phyloP scores from a whole-genome alignment of 345 rosid genomes.

The Limnanthes douglasii region DNA sequence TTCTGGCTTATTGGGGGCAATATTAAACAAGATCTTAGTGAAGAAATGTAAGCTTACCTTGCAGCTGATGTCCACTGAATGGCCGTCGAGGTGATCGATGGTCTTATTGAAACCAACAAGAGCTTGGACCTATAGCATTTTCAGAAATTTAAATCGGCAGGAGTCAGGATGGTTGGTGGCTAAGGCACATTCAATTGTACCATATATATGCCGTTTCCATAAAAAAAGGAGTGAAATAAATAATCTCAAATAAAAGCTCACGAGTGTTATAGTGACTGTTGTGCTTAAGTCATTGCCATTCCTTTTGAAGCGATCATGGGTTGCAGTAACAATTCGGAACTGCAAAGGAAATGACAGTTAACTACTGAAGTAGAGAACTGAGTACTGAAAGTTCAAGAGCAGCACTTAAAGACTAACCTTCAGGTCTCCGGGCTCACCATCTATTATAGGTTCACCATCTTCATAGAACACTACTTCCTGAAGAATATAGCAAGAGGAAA shows the following conservation, averaged over 20 bases:
- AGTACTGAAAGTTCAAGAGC: background rate
- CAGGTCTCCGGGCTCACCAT: slow-evolving; percentile 97
- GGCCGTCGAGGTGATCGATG: slow-evolving; percentile 92
- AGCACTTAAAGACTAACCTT: slow-evolving; percentile 38
- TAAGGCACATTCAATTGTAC: too few relatives aligned
- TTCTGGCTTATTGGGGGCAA: background rate
- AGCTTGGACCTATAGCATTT: slow-evolving; percentile 56
- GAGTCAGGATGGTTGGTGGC: too few relatives aligned
- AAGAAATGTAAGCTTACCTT: slow-evolving; percentile 31
- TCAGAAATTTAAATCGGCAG: background rate
- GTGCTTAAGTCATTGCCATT: slow-evolving; percentile 82
- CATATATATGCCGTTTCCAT: too few relatives aligned
- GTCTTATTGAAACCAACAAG: slow-evolving; percentile 96
- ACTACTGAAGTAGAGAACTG: background rate
- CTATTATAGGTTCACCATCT: slow-evolving; percentile 90
- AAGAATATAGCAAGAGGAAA: slow-evolving; percentile 8
- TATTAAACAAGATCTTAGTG: background rate
- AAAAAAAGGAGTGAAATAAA: background rate
- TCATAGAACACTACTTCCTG: slow-evolving; percentile 95
- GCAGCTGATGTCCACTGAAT: slow-evolving; percentile 63
- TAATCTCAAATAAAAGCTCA: slow-evolving; percentile 12
- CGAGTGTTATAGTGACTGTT: slow-evolving; percentile 82
- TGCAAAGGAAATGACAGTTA: slow-evolving; percentile 17
- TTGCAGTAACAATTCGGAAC: slow-evolving; percentile 85
- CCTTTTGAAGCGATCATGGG: slow-evolving; percentile 70